Conservation (phyloP, 139 green algal genomes). For the Pleodorina starrii region DNA sequence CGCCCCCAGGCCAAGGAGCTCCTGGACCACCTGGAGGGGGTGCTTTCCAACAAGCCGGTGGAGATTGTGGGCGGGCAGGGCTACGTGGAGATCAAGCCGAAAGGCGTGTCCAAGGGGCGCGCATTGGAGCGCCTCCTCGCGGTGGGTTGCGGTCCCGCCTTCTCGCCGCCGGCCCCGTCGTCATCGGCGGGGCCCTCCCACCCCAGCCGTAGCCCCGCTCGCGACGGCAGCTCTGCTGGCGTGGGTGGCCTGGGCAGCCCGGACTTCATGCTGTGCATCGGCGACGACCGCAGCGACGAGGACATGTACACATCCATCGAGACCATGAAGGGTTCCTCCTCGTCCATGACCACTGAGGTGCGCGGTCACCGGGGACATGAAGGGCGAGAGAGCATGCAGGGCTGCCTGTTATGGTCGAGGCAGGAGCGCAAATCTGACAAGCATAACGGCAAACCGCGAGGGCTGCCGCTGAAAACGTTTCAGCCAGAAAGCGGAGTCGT, state of each 20-base stretch:
- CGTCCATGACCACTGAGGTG: slow-evolving; percentile 65
- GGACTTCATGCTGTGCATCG: slow-evolving; percentile 97
- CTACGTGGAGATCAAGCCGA: slow-evolving; percentile 95
- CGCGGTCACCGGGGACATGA: too few relatives aligned
- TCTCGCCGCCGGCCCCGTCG: not conserved
- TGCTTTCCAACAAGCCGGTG: slow-evolving; percentile 93
- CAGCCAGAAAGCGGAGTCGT: too few relatives aligned
- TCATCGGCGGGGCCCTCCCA: slow-evolving; percentile 36
- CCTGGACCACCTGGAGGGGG: slow-evolving; percentile 96
- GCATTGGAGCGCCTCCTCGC: slow-evolving; percentile 84
- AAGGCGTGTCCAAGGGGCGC: slow-evolving; percentile 88
- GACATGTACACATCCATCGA: slow-evolving; percentile 98
- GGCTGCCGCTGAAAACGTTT: too few relatives aligned
- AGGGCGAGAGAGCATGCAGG: too few relatives aligned
- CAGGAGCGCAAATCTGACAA: too few relatives aligned
- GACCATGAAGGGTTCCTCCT: slow-evolving; percentile 53
- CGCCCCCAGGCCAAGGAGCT: slow-evolving; percentile 99
- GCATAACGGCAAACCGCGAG: too few relatives aligned
- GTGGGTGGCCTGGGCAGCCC: not conserved
- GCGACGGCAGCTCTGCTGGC: not conserved
- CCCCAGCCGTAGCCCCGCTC: not conserved
- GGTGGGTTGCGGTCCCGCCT: not conserved
- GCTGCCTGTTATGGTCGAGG: too few relatives aligned
- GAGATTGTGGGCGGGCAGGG: slow-evolving; percentile 85
- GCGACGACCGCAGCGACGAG: slow-evolving; percentile 98